Percentiles rank a stretch among this genome's conserved stretches.
These are phyloP conservation scores for Colletotrichum sp. DNA, from an alignment of 2,329 filamentous ascomycete genomes.

Conservation along the genomic window DNA sequence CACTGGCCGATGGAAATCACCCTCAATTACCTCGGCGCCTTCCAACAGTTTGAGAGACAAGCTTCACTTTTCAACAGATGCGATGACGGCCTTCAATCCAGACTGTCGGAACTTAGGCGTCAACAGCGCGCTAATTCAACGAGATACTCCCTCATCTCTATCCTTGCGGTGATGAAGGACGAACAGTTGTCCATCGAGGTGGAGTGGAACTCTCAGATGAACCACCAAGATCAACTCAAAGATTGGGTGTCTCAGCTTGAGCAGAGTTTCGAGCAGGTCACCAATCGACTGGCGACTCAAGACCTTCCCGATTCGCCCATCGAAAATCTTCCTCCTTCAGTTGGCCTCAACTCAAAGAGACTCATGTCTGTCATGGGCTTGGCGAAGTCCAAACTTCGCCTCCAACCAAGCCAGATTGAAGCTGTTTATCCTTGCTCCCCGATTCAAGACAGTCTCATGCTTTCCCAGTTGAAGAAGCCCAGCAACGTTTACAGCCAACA, in stretches of 20 bases:
- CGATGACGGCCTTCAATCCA: not conserved
- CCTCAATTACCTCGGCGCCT: constrained; percentile 31
- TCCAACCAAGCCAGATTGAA: not conserved
- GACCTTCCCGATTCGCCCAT: not conserved
- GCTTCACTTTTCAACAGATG: constrained; percentile 27
- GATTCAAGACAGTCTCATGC: constrained; percentile 9
- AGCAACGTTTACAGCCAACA: not conserved
- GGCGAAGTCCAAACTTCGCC: not conserved
- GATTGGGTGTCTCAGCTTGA: not conserved
- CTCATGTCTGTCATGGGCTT: not conserved
- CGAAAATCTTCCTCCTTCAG: not conserved
- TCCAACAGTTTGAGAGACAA: constrained; percentile 31
- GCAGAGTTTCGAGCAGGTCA: not conserved
- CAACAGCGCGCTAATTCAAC: not conserved
- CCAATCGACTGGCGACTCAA: not conserved
- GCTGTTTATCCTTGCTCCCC: constrained; percentile 2
- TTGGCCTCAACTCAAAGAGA: not conserved
- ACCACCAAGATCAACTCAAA: not conserved
- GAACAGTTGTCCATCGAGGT: not conserved
- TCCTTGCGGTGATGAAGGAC: not conserved
- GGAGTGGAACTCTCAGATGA: constrained; percentile 11
- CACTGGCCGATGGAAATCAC: constrained; percentile 30
- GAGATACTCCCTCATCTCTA: not conserved
- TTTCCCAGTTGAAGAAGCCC: not conserved
- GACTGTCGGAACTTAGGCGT: not conserved